Evolutionary conservation across 192 early-diverging fungal genomes (phyloP).

Genomic region (Coemansia sp.): DNA sequence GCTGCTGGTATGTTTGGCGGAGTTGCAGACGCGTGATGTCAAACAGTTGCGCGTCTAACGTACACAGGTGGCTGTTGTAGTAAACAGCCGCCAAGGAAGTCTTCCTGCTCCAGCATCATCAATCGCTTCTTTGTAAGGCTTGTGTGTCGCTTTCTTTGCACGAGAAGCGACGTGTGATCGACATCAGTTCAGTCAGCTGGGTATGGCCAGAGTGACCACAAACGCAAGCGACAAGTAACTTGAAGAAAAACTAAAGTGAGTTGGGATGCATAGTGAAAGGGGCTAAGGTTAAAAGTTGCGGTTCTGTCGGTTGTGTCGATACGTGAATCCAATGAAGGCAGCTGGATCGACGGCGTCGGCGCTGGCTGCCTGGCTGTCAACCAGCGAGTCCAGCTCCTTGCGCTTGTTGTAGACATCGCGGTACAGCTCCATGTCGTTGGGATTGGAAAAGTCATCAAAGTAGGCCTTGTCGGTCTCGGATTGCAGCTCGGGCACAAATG

Average conservation of each 20-base stretch:
- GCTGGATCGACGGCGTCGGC: slow-evolving; percentile 70
- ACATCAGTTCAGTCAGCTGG: neutral
- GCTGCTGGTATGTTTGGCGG: neutral
- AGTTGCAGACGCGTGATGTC: neutral
- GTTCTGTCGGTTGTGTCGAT: slow-evolving; percentile 55
- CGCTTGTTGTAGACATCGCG: slow-evolving; percentile 62
- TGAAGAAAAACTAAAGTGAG: neutral
- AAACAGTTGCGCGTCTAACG: neutral
- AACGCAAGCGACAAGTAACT: neutral
- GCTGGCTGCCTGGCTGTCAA: slow-evolving; percentile 23
- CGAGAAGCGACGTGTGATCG: neutral
- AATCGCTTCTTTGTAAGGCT: neutral
- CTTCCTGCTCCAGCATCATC: neutral
- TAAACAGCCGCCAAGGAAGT: too few relatives aligned
- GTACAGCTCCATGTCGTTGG: slow-evolving; percentile 65
- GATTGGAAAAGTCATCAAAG: slow-evolving; percentile 77
- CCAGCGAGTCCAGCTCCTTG: slow-evolving; percentile 51
- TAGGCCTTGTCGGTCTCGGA: slow-evolving; percentile 82
- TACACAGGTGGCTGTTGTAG: neutral
- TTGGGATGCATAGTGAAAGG: neutral
- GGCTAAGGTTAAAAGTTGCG: slow-evolving; percentile 25
- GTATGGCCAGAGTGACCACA: neutral
- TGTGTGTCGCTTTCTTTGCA: neutral
- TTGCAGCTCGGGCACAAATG: slow-evolving; percentile 74
- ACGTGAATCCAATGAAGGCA: slow-evolving; percentile 87